These are phyloP conservation scores for Cornus florida DNA, from an alignment of 148 eudicot genomes.

Conservation along the genomic window DNA sequence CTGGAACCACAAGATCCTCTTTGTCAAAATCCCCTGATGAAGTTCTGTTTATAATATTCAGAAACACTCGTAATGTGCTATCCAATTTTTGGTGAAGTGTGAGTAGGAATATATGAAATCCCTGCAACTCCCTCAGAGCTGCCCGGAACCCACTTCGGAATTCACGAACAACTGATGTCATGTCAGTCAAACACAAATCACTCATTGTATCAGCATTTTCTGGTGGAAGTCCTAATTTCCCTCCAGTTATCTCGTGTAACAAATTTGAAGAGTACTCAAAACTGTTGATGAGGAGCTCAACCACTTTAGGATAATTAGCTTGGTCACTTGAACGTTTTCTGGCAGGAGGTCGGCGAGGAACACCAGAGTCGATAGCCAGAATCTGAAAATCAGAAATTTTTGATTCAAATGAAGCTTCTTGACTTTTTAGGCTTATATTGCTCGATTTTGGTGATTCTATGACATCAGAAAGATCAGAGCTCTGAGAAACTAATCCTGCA, in stretches of 20 bases:
- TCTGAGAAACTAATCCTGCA: conserved; percentile 43
- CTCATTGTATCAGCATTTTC: conserved; percentile 31
- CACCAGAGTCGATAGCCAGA: conserved; percentile 96
- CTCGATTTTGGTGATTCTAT: conserved; percentile 53
- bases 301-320: conserved; percentile 79
- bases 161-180: conserved; percentile 59
- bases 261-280: conserved; percentile 70
- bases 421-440: conserved; percentile 39
- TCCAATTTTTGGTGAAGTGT: conserved; percentile 95
- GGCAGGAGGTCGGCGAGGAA: conserved; percentile 98
- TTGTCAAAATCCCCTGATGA: conserved; percentile 65
- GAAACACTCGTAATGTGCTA: conserved; percentile 63
- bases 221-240: conserved; percentile 63
- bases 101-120: conserved; percentile 91
- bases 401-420: conserved; percentile 37
- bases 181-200: conserved; percentile 36
- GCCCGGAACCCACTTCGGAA: conserved; percentile 88
- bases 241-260: conserved; percentile 77
- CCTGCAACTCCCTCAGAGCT: conserved; percentile 89
- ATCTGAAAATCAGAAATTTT: conserved; percentile 48
- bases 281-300: conserved; percentile 93
- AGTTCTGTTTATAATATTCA: conserved; percentile 52
- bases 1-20: conserved; percentile 71
- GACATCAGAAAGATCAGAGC: conserved; percentile 59
- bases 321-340: conserved; percentile 88